phyloP scores from a whole-genome alignment of 176 grass and related monocot genomes.

The Rhynchospora pubera region DNA sequence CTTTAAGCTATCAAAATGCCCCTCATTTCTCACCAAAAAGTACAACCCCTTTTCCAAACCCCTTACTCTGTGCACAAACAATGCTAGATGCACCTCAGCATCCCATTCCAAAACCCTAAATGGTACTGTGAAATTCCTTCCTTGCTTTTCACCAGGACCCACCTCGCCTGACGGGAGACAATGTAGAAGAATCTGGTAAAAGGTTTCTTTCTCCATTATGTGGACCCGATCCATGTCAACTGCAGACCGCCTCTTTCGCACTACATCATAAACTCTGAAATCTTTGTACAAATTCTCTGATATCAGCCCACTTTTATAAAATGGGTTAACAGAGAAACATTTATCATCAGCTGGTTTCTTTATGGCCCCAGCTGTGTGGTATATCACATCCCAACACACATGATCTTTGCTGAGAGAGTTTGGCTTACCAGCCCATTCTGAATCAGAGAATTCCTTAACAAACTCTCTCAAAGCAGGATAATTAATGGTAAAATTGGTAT shows the following conservation, averaged over 20 bases:
- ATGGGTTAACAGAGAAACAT: conserved; percentile 39
- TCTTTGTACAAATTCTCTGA: conserved; percentile 50
- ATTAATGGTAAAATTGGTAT: conserved; percentile 38
- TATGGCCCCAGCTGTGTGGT: conserved; percentile 53
- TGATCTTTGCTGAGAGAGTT: conserved; percentile 77
- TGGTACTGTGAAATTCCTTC: conserved; percentile 45
- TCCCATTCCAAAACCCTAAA: conserved; percentile 78
- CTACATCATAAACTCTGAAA: conserved; percentile 46
- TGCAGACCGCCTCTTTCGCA: conserved; percentile 45
- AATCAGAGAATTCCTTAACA: conserved; percentile 24
- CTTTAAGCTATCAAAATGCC: conserved; percentile 57
- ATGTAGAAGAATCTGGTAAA: conserved; percentile 82
- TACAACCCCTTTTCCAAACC: conserved; percentile 68
- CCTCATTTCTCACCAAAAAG: conserved; percentile 79
- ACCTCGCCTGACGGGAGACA: conserved; percentile 72
- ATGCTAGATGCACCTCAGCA: conserved; percentile 65
- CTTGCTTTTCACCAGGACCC: conserved; percentile 39
- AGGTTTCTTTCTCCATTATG: conserved; percentile 48
- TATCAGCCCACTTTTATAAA: conserved; percentile 29
- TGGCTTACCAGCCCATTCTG: conserved; percentile 52
- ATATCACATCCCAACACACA: conserved; percentile 87
- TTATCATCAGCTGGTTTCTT: conserved; percentile 50
- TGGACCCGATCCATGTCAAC: conserved; percentile 79
- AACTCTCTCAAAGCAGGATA: conserved; percentile 36
- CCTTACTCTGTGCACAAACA: conserved; percentile 66